These are phyloP conservation scores for Thalia dealbata DNA, from an alignment of 176 grass and related monocot species.

Conservation along the genomic window DNA sequence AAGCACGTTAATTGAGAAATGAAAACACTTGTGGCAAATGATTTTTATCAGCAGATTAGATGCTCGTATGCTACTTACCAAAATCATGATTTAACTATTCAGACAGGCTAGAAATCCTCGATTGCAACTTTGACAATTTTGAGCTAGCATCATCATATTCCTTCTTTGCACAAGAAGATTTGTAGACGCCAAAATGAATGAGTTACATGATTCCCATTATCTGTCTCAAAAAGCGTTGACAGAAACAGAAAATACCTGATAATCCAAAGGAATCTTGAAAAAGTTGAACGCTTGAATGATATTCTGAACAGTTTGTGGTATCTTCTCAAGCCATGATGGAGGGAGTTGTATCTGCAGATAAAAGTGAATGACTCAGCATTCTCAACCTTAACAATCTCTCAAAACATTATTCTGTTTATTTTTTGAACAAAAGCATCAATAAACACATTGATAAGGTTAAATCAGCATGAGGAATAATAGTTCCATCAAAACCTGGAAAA, in stretches of 20 bases:
- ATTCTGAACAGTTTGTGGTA: constrained; percentile 73
- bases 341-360: constrained; percentile 40
- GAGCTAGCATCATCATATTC: constrained; percentile 89
- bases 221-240: constrained; percentile 4
- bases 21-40: not conserved
- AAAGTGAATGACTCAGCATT: constrained; percentile 5
- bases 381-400: not conserved
- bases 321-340: constrained; percentile 82
- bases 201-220: constrained; percentile 7
- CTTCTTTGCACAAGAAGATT: constrained; percentile 64
- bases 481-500: constrained; percentile 47
- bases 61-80: constrained; percentile 31
- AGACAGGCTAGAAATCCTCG: constrained; percentile 51
- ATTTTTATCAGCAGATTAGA: not conserved
- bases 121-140: constrained; percentile 92
- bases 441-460: not conserved
- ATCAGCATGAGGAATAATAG: not conserved
- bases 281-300: constrained; percentile 81
- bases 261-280: constrained; percentile 84
- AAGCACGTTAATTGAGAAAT: no score
- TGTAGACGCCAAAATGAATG: constrained; percentile 29
- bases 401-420: not conserved
- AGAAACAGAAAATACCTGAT: constrained; percentile 53
- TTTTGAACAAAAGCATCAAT: no score
- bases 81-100: constrained; percentile 85